Percentiles rank a stretch among this genome's conserved stretches.
Conservation (phyloP, 345 rosid genomes). For the Trapa bicornis region DNA sequence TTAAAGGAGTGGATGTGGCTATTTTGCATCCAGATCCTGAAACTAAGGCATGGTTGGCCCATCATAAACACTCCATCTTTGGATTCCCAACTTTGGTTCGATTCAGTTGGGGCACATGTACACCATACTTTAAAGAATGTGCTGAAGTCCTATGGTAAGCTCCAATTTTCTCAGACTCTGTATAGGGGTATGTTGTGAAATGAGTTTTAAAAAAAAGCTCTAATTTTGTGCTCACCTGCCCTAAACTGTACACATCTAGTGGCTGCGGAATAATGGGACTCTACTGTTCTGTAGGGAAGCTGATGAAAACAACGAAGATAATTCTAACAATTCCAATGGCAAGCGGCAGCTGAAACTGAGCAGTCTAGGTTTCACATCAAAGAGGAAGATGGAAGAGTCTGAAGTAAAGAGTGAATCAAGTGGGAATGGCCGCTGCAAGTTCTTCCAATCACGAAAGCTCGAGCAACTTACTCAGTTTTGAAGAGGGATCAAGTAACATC, state of each 20-base stretch:
- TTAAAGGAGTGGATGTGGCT: conserved; percentile 8
- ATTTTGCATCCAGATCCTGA: conserved; percentile 50
- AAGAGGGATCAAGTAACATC: conserved; percentile 1
- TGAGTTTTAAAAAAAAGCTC: no score
- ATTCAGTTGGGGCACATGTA: conserved; percentile 98
- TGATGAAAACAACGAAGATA: conserved; percentile 53
- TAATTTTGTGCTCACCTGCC: no score
- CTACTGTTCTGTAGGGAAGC: conserved; percentile 38
- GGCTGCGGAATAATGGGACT: not conserved
- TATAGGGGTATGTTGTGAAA: not conserved
- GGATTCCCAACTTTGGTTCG: conserved; percentile 88
- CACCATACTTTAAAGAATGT: conserved; percentile 39
- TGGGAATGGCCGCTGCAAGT: conserved; percentile 81
- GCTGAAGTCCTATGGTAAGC: conserved; percentile 72
- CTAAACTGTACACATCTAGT: not conserved
- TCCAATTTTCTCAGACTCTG: not conserved
- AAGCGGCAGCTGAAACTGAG: conserved; percentile 63
- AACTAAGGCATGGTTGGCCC: conserved; percentile 75
- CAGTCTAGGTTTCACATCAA: conserved; percentile 50
- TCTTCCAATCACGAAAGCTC: conserved; percentile 66
- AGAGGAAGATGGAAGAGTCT: conserved; percentile 56
- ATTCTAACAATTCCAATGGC: conserved; percentile 23
- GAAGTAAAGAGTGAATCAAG: conserved; percentile 34
- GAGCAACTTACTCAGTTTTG: conserved; percentile 62
- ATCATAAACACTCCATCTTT: conserved; percentile 66